Conservation (phyloP, 371 early-diverging fungal species). For the Quaeritorhiza haematococci region DNA sequence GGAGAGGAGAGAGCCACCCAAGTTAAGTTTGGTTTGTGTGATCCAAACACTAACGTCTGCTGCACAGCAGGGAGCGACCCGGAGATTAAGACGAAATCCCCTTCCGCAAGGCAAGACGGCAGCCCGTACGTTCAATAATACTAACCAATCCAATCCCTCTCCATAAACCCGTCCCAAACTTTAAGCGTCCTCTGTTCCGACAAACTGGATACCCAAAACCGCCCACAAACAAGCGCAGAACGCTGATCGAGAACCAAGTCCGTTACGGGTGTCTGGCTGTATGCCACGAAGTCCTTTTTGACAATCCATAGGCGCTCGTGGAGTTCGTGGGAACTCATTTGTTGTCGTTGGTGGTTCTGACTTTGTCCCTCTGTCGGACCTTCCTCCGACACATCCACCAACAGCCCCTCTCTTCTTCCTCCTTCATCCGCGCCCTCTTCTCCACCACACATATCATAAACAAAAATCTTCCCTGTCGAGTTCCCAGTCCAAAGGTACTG, state of each 20-base stretch:
- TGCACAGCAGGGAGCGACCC: background rate
- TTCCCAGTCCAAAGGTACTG: constrained; percentile 73
- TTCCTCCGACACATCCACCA: no score
- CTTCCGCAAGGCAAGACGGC: no score
- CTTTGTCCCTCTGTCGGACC: background rate
- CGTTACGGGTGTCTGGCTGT: constrained; percentile 47
- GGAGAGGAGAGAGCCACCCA: no score
- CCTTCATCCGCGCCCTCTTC: constrained; percentile 10
- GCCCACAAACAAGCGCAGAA: constrained; percentile 25
- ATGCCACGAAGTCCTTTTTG: constrained; percentile 69
- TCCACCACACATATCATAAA: constrained; percentile 58
- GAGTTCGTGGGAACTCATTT: background rate
- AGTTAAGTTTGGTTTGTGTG: no score
- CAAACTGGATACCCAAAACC: constrained; percentile 54
- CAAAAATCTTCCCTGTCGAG: constrained; percentile 72
- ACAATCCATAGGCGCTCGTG: constrained; percentile 48
- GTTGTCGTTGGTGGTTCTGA: background rate
- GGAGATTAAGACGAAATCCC: constrained; percentile 2
- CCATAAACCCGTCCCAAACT: constrained; percentile 71
- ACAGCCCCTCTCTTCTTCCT: constrained; percentile 5
- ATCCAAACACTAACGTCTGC: no score
- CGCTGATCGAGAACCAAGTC: constrained; percentile 51
- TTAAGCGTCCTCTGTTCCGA: constrained; percentile 59
- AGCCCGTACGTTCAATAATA: background rate
- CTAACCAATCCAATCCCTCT: constrained; percentile 61